Base-by-base conservation (phyloP, 1,139 yeast genomes). In the Saccharomycopsis crataegensis region DNA sequence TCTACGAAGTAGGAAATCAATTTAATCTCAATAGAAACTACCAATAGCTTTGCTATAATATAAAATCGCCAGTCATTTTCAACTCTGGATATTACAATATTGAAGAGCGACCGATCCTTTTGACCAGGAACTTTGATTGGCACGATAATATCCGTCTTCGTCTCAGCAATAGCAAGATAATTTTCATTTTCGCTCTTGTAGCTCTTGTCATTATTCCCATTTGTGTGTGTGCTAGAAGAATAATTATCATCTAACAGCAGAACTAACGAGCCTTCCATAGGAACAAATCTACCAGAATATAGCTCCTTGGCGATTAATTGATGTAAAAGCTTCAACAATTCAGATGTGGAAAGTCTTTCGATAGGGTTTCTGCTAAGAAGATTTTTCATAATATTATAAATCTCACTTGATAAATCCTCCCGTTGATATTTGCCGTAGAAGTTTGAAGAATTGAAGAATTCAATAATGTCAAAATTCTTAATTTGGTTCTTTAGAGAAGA, bases 301-400 rank as follows among this genome's bases (percentile, higher is more conserved):
- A 44, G 48, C 16, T n/a, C 51, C 33, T 45, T 22, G 28, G 8
- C 8, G 12, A 53, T 45, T 40, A 49, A 8, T 8, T 42, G 37
- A 14, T 66, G 65, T 51, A 78, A 57, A 8, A 60, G 59, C 1
- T 59, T 52, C 22, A 75, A 60, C 0, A 80, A 65, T 22, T 73
- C 72, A 1, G 63, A 67, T 1, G 82, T 75, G 2, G 68, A 61
- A 2, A 82, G 79, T 48, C 89, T 72, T 6, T 62, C 57, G 0
- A 52, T 54, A 0, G 79, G 74, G 31, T 71, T 60, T 3, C 63
- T 60, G 1, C 70, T 64, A 2, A 77, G 64, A 58, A 77, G 61
- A 6, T 62, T 59, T 2, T 65, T 62, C 51, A 79, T 64, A 31
- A 82, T 60, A 1, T 66, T 65, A 47, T 72, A 64, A 51, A 80